Conservation (phyloP, 352 stramenopile genomes). For the Globisporangium viniferum region DNA sequence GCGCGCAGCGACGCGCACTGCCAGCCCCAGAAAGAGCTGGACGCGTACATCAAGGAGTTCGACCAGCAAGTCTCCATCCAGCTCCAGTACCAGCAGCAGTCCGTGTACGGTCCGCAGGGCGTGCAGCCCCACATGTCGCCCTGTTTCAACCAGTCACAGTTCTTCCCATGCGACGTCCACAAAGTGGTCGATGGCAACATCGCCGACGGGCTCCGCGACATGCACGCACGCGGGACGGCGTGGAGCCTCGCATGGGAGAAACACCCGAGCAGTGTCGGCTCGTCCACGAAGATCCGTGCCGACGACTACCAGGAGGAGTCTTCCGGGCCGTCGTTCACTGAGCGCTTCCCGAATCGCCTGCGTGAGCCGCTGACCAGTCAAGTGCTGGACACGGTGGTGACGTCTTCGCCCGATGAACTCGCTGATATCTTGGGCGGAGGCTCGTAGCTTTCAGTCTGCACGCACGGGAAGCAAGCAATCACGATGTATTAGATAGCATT, state of each 20-base stretch:
- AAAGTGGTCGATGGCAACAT: constrained; percentile 67
- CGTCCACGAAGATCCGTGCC: constrained; percentile 65
- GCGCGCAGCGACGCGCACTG: constrained; percentile 35
- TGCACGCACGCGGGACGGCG: constrained; percentile 25
- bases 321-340: constrained; percentile 51
- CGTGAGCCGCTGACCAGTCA: constrained; percentile 24
- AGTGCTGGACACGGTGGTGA: constrained; percentile 25
- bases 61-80: constrained; percentile 79
- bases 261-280: constrained; percentile 51
- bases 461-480: not conserved
- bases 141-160: constrained; percentile 81
- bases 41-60: constrained; percentile 80
- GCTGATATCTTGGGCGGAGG: constrained; percentile 49
- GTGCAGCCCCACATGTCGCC: constrained; percentile 75
- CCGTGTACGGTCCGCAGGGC: constrained; percentile 48
- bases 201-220: constrained; percentile 41
- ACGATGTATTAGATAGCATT: too few species aligned
- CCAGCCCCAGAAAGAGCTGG: constrained; percentile 59
- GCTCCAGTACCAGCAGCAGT: constrained; percentile 73
- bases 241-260: constrained; percentile 65
- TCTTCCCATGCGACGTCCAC: constrained; percentile 77
- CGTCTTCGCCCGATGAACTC: constrained; percentile 41
- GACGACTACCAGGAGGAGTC: constrained; percentile 40
- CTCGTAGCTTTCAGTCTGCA: constrained; percentile 5
- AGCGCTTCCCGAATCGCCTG: constrained; percentile 57